Evolutionary conservation across 2,329 filamentous ascomycete genomes (phyloP).

Genomic region (Fusarium solani-melongenae): DNA sequence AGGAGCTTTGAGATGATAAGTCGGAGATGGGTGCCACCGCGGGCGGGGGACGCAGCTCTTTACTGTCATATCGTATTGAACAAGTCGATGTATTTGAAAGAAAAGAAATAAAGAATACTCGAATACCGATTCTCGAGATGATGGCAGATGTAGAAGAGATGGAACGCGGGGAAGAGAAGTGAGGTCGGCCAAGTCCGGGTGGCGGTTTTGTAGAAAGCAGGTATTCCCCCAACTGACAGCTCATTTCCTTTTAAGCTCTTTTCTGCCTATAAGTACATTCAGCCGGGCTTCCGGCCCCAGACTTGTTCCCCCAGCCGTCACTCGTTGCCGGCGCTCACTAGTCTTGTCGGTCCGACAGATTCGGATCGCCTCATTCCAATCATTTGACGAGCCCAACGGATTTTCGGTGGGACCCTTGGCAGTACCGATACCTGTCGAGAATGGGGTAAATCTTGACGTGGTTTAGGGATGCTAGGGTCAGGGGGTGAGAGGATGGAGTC

Average conservation of each 20-base stretch:
- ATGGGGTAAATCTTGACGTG: neutral
- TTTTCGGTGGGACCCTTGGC: conserved; percentile 10
- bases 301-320: conserved; percentile 8
- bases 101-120: neutral
- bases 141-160: neutral
- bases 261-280: conserved; percentile 37
- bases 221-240: neutral
- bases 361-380: conserved; percentile 7
- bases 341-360: conserved; percentile 30
- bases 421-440: neutral
- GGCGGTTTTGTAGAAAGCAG: neutral
- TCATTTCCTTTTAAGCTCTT: neutral
- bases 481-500: neutral
- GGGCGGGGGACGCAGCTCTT: conserved; percentile 12
- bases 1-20: conserved; percentile 38
- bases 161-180: neutral
- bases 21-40: conserved; percentile 29
- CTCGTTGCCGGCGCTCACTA: conserved; percentile 1
- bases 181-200: neutral
- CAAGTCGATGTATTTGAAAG: neutral
- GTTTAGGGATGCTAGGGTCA: neutral
- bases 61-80: conserved; percentile 13
- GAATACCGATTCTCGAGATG: neutral
- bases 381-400: neutral
- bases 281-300: conserved; percentile 23